phyloP scores from a whole-genome alignment of 179 eudicot species.

The Gypsophila paniculata region DNA sequence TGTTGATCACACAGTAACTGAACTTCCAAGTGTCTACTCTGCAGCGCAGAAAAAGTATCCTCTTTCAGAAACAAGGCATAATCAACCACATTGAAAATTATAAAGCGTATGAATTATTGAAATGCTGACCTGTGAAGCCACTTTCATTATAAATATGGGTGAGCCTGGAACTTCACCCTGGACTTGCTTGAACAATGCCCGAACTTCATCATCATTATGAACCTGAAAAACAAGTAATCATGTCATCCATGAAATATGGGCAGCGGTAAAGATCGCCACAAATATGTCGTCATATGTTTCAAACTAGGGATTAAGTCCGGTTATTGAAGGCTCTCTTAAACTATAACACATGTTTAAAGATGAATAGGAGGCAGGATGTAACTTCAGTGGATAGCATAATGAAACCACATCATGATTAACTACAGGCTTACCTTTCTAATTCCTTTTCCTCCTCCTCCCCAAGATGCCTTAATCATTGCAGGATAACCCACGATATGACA shows the following conservation, averaged over 20 bases:
- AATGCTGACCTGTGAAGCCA: constrained; percentile 87
- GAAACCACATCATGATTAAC: not conserved
- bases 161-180: constrained; percentile 99
- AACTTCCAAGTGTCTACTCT: constrained; percentile 99
- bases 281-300: not conserved
- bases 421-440: constrained; percentile 77
- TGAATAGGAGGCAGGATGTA: not conserved
- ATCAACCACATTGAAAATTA: not conserved
- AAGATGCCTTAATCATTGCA: constrained; percentile 99
- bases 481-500: constrained; percentile 98
- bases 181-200: constrained; percentile 96
- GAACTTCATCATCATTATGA: constrained; percentile 95
- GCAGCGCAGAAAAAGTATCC: constrained; percentile 18
- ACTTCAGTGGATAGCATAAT: not conserved
- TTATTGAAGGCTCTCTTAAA: not conserved
- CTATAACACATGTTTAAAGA: not conserved
- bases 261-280: not conserved
- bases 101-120: constrained; percentile 11
- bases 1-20: constrained; percentile 96
- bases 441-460: constrained; percentile 99
- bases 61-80: not conserved
- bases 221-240: constrained; percentile 49
- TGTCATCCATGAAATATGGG: not conserved
- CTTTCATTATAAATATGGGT: constrained; percentile 95
- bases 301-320: not conserved